phyloP scores from a whole-genome alignment of 768 basidiomycete genomes.

The Pleurotus tuoliensis region DNA sequence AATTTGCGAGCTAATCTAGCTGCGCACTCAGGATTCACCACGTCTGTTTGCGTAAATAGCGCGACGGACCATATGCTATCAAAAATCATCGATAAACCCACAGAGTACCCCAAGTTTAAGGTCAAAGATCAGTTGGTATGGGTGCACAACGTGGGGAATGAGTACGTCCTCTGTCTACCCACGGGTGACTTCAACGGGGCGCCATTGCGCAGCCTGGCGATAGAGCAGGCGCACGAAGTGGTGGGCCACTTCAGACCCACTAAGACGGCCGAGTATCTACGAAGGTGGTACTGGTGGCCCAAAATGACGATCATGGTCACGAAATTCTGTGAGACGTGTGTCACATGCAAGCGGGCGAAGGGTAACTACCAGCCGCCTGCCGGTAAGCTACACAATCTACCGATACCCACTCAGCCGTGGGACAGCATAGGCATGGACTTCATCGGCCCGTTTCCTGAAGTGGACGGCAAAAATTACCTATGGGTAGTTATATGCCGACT shows the following conservation, averaged over 20 bases:
- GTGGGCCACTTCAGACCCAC: constrained; percentile 1
- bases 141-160: not conserved
- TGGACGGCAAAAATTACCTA: constrained; percentile 22
- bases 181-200: not conserved
- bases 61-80: not conserved
- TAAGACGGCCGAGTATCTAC: constrained; percentile 13
- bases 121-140: not conserved
- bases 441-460: not conserved
- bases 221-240: constrained; percentile 7
- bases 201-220: not conserved
- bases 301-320: constrained; percentile 15
- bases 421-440: constrained; percentile 11
- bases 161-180: not conserved
- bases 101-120: not conserved
- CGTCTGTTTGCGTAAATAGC: too few species aligned
- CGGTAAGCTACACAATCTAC: constrained; percentile 26
- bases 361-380: constrained; percentile 10
- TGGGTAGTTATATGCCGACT: constrained; percentile 27
- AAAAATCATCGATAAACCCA: not conserved
- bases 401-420: constrained; percentile 28
- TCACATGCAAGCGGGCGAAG: constrained; percentile 21
- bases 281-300: constrained; percentile 27
- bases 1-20: too few species aligned
- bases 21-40: too few species aligned
- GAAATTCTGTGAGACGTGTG: constrained; percentile 20